Conservation (phyloP, 2,329 filamentous ascomycete genomes). For the Rhynchosporium agropyri region DNA sequence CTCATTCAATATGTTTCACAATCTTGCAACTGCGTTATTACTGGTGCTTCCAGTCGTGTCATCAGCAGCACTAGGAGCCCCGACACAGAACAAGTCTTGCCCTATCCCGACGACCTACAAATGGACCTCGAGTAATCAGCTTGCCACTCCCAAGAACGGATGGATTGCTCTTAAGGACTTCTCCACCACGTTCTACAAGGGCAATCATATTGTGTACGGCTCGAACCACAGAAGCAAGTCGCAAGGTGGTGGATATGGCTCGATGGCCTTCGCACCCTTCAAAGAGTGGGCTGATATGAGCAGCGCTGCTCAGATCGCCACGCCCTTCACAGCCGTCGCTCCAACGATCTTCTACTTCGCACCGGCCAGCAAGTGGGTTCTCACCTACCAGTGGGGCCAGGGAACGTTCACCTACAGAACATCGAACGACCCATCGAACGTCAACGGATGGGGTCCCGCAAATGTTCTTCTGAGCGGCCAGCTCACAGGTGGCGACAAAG, state of each 20-base stretch:
- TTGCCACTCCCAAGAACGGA: conserved; percentile 56
- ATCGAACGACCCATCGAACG: conserved; percentile 57
- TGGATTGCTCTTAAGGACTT: conserved; percentile 67
- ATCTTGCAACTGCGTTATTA: background rate
- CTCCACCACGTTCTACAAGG: conserved; percentile 57
- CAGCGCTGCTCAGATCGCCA: conserved; percentile 54
- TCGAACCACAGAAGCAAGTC: conserved; percentile 49
- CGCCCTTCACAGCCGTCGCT: conserved; percentile 53
- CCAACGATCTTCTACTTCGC: conserved; percentile 65
- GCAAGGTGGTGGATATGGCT: conserved; percentile 49
- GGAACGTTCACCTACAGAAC: conserved; percentile 63
- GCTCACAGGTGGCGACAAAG: conserved; percentile 55
- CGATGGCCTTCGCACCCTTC: conserved; percentile 60
- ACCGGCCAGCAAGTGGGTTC: conserved; percentile 64
- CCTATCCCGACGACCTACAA: conserved; percentile 56
- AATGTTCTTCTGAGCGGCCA: conserved; percentile 59
- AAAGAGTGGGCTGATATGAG: conserved; percentile 55
- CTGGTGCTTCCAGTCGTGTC: background rate
- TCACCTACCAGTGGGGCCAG: conserved; percentile 66
- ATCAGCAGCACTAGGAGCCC: conserved; percentile 1
- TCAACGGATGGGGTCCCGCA: conserved; percentile 57
- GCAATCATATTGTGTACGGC: conserved; percentile 62
- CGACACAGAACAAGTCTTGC: conserved; percentile 43
- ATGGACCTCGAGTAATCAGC: conserved; percentile 55
- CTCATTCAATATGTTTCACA: conserved; percentile 2